Evolutionary conservation across 441 rosid species (phyloP), one percentile per base, ranked within the genome.

Genomic region (Melastoma candidum): DNA sequence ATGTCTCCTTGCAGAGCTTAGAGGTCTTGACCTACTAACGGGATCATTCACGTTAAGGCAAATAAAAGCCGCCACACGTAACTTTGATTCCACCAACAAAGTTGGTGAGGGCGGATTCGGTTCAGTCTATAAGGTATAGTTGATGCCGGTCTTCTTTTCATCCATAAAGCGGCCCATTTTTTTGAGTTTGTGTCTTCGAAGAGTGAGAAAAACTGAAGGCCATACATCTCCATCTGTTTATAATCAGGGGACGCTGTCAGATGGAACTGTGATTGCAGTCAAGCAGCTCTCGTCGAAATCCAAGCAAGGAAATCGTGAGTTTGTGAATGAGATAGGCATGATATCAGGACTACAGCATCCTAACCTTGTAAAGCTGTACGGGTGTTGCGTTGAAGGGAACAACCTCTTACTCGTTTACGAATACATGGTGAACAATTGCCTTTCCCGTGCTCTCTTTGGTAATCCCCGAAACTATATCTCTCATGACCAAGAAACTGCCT

Each of bases 61-160:
- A 61, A 82, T 90, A 11, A 77, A 87, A 72, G 85, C 85, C 64
- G 87, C 97, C 45, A 90, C 97, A 4, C 66, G 73, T 59, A 77
- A 87, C 63, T 90, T 90, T 12, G 89, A 81, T 68, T 68, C 67
- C 12, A 68, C 66, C 29, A 72, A 73, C 59, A 90, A 90, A 66
- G 49, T 90, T 48, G 97, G 95, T 14, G 90, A 90, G 74, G 95
- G 95, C 76, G 97, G 94, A 58, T 86, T 86, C 59, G 92, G 95
- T 56, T 57, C 80, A 49, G 95, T 86, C 65, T 87, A 79, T 67
- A 90, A 87, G 74, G 80, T 77, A 65, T 51, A 50, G 8, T 24
- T 51, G 12, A 45, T 54, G 47, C 36, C 3, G 36, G 51, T 24
- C 36, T 26, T 51, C 39, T 13, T 27, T 52, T 44, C 46, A 13